phyloP scores from a whole-genome alignment of 2,329 filamentous ascomycete species.

The Seiridium unicorne region DNA sequence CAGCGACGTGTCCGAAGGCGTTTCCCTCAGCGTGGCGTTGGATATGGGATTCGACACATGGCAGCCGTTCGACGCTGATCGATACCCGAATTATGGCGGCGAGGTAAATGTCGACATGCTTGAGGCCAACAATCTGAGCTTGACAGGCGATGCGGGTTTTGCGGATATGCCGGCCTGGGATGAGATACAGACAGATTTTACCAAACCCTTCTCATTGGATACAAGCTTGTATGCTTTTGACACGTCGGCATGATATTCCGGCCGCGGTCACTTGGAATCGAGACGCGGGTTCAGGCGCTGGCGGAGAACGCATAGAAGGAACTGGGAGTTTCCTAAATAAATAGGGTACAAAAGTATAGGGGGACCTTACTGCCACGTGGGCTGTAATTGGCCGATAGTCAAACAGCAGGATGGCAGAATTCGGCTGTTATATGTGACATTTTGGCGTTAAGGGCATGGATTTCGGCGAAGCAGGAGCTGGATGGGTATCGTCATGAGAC shows the following conservation, averaged over 20 bases:
- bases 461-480: no score
- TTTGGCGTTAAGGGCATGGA: no score
- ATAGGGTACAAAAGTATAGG: no score
- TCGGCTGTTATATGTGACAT: no score
- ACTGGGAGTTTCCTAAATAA: no score
- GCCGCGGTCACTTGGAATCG: not conserved
- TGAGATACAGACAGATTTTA: constrained; percentile 48
- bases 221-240: constrained; percentile 41
- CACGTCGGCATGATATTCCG: constrained; percentile 11
- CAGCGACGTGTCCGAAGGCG: constrained; percentile 59
- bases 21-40: constrained; percentile 46
- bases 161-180: constrained; percentile 41
- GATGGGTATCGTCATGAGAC: no score
- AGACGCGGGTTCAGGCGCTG: no score
- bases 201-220: constrained; percentile 54
- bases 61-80: constrained; percentile 46
- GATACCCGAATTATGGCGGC: constrained; percentile 41
- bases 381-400: no score
- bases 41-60: constrained; percentile 43
- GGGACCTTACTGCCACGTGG: no score
- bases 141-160: constrained; percentile 23
- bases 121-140: constrained; percentile 15
- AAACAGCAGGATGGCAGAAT: no score
- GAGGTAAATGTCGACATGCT: constrained; percentile 26
- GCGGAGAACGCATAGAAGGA: no score